A percentile compares a stretch with the other conserved stretches of the same genome.
Conservation (phyloP, 495 filamentous ascomycete species). For the Neurospora tetrasperma region DNA sequence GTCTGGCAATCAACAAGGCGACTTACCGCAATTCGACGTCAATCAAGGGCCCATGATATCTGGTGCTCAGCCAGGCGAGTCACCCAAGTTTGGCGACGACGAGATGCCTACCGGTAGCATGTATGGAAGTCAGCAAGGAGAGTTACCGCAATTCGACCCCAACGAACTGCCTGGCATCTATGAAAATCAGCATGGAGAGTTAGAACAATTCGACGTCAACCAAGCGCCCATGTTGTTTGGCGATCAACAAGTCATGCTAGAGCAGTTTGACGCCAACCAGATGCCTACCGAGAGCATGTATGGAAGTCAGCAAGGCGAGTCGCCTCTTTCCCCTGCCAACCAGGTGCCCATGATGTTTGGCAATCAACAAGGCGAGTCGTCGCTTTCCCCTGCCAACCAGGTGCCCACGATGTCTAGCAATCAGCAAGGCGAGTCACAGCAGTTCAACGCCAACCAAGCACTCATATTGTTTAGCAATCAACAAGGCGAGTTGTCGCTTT, state of each 20-base stretch:
- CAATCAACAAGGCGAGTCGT: not conserved
- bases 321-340: no score
- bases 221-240: not conserved
- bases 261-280: no score
- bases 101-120: no score
- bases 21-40: no score
- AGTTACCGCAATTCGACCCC: not conserved
- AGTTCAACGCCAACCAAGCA: not conserved
- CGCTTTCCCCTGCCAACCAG: fast-evolving
- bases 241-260: not conserved
- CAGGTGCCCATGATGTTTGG: not conserved
- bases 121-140: not conserved
- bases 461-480: not conserved
- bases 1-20: no score
- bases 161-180: not conserved
- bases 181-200: not conserved
- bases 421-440: not conserved
- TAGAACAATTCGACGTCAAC: not conserved
- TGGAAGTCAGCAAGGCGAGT: not conserved
- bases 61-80: not conserved
- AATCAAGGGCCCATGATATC: not conserved
- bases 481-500: not conserved
- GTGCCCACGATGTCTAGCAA: not conserved
- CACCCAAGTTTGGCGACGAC: no score
- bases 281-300: no score